Base-by-base conservation (phyloP, 352 stramenopile species). In the Phytophthora hybrid region DNA sequence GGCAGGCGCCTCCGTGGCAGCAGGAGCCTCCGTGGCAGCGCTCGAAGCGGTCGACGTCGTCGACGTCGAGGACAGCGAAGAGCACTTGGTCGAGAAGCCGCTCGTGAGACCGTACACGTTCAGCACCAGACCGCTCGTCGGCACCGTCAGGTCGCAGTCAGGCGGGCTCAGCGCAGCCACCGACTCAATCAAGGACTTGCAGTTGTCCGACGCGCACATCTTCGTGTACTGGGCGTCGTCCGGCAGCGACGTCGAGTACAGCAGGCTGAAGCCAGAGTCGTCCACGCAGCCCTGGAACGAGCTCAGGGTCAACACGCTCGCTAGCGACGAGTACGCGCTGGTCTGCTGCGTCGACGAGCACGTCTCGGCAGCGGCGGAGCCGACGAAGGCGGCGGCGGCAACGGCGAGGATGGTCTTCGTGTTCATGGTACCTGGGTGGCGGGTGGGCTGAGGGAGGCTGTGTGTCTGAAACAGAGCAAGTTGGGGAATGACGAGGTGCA, bases 171-270 rank as follows among this genome's bases (percentile, higher is more conserved):
- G 61, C 54, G 62, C 41, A 1, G 14, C 31, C 29, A 79, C 31
- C 3, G 39, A 56, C 51, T 32, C 32, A 52, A 76, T 66, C n/a
- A 76, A 29, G n/a, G 52, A 55, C 59, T 71, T 23, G 63, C 74
- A 81, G 46, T 59, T 31, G 23, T 10, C 19, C 26, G 60, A 72
- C 26, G 62, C 60, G 65, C 74, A 81, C 74, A 81, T 81, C 18
- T 53, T 26, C 13, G 52, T 49, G 46, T 76, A 66, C 66, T 78
- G 32, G 13, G 37, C 70, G 21, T 78, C 66, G 23, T 26, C 56
- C 5, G 74, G 74, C 19, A 76, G 56, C 32, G 64, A 59, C 16
- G 69, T 76, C 1, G 74, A 64, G 51, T 67, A 69, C 32, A 78
- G 58, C 59, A 78, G 63, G 32, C 49, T 72, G 63, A 62, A 81